Evolutionary conservation across 1,284 basidiomycete species (phyloP).

Genomic region (Sporisorium exsertum): DNA sequence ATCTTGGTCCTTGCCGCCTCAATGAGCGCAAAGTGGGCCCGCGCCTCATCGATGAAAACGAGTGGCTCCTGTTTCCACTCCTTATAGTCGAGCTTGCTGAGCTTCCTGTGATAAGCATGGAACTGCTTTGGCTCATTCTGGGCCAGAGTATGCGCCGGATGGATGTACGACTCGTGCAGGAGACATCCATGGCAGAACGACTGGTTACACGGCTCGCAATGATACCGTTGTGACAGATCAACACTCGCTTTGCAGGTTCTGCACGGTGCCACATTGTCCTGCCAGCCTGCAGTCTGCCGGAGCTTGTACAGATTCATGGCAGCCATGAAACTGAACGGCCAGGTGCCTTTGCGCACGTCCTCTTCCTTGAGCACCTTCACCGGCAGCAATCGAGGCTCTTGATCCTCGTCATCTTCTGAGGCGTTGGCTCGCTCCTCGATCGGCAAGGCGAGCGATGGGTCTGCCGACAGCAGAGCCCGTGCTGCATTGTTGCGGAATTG

Average conservation of each 20-base stretch:
- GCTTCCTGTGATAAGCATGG: slow-evolving; percentile 34
- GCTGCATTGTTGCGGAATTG: slow-evolving; percentile 35
- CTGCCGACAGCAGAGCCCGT: slow-evolving; percentile 11
- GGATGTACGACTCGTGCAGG: slow-evolving; percentile 37
- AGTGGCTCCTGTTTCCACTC: slow-evolving; percentile 45
- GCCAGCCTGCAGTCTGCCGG: slow-evolving; percentile 13
- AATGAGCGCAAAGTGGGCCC: slow-evolving; percentile 42
- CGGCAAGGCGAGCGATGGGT: slow-evolving; percentile 6
- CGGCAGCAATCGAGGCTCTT: slow-evolving; percentile 9
- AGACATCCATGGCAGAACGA: slow-evolving; percentile 49
- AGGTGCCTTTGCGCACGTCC: slow-evolving; percentile 18
- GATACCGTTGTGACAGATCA: slow-evolving; percentile 31
- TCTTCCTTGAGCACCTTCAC: slow-evolving; percentile 23
- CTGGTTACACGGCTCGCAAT: slow-evolving; percentile 40
- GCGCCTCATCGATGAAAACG: slow-evolving; percentile 25
- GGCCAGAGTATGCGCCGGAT: slow-evolving; percentile 44
- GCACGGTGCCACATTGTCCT: slow-evolving; percentile 24
- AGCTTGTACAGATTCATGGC: slow-evolving; percentile 40
- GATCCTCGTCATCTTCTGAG: slow-evolving; percentile 5
- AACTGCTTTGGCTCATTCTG: slow-evolving; percentile 28
- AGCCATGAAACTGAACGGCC: slow-evolving; percentile 44
- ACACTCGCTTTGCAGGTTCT: slow-evolving; percentile 37
- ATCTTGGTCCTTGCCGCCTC: slow-evolving; percentile 40
- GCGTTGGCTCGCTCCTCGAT: not conserved
- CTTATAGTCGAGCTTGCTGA: slow-evolving; percentile 42